Evolutionary conservation across 257 asterid genomes (phyloP).

Genomic region (Euphrasia confusa): DNA sequence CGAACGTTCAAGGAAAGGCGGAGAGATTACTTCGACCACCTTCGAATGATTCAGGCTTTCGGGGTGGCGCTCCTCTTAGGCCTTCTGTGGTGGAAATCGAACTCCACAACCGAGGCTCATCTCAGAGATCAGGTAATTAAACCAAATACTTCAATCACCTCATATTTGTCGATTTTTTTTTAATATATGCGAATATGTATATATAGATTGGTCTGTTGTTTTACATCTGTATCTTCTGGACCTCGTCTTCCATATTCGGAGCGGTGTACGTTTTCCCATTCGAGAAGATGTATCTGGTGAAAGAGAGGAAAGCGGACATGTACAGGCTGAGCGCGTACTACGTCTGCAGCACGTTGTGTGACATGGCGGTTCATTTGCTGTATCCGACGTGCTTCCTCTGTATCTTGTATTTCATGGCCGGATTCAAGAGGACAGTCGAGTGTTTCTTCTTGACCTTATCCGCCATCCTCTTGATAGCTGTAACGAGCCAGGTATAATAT

Average conservation of each 20-base stretch:
- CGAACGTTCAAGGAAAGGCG: conserved; percentile 72
- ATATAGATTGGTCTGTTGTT: conserved; percentile 70
- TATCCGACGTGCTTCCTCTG: conserved; percentile 77
- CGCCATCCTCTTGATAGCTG: conserved; percentile 51
- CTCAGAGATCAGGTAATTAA: no score
- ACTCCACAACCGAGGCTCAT: no score
- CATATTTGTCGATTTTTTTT: no score
- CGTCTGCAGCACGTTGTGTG: conserved; percentile 76
- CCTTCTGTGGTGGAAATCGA: no score
- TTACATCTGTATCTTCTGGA: conserved; percentile 95
- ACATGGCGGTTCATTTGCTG: conserved; percentile 73
- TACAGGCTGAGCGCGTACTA: conserved; percentile 88
- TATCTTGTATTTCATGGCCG: conserved; percentile 95
- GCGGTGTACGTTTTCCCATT: conserved; percentile 92
- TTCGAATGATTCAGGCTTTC: conserved; percentile 65
- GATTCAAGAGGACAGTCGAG: conserved; percentile 61
- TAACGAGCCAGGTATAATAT: conserved; percentile 83
- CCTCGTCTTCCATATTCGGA: conserved; percentile 83
- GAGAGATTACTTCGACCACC: conserved; percentile 41
- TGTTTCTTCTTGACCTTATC: conserved; percentile 72
- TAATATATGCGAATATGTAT: conserved; percentile 20
- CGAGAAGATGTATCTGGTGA: conserved; percentile 80
- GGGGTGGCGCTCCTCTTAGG: conserved; percentile 67
- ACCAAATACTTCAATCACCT: no score
- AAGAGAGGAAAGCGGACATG: conserved; percentile 88